Evolutionary conservation across 129 eudicot genomes (phyloP), one percentile per base, ranked within the genome.

Genomic region (Artemisia annua): DNA sequence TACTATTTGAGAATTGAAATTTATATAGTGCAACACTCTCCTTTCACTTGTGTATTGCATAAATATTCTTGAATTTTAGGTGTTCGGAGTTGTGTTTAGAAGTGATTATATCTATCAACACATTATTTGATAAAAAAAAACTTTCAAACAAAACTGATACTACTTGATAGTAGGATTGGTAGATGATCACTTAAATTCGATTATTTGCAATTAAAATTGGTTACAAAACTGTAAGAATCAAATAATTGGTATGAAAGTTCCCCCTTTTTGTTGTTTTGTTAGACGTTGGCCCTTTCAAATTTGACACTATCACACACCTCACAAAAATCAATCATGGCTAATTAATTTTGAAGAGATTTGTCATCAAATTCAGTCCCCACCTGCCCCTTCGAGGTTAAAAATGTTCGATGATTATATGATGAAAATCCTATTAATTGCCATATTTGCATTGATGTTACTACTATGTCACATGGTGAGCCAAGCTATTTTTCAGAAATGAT

Each of bases 351-450:
- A 71, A 72, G 71, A 78, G 76, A 63, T 53, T 63, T 71, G 76
- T 77, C 81, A 77, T 70, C 76, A 77, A 61, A 22, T 30, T 69
- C 75, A 49, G 75, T 60, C 81, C 81, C 76, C 81, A 77, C 81
- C 56, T 77, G 81, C 70, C 22, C 51, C 56, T 51, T 50, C 70
- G 66, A 62, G 76, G 15, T 77, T 54, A 56, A 75, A 3, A 54
- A 13, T 54, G 43, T 39, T 54, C 46, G 63, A 62, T 62, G 32
- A 58, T 67, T 77, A 69, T 62, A 16, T 43, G 32, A 69, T 69
- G 65, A 51, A 52, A 43, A 60, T 18, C 15, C 63, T 53, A 68
- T 67, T 30, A 60, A 52, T 69, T 58, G 63, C 67, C 62, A 61
- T 26, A 51, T 61, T 59, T 49, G 18, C 20, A 15, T 35, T 58